These are phyloP conservation scores for Rhizodiscina lignyota DNA, from an alignment of 495 filamentous ascomycete genomes.

Conservation along the genomic window DNA sequence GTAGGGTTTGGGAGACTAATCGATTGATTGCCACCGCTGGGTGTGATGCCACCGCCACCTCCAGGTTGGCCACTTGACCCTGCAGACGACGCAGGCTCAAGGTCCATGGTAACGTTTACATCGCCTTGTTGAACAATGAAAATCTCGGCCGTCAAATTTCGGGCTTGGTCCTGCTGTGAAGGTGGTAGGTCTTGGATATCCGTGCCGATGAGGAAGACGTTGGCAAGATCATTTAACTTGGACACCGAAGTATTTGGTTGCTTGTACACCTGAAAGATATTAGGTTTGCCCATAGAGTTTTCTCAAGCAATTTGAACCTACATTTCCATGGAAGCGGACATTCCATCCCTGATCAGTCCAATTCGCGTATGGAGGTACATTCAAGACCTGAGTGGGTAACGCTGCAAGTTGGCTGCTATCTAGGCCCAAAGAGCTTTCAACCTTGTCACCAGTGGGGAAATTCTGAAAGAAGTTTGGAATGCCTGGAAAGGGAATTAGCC, in stretches of 20 bases:
- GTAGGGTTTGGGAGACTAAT: constrained; percentile 38
- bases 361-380: constrained; percentile 63
- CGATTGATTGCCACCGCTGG: constrained; percentile 36
- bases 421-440: constrained; percentile 42
- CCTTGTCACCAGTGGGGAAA: constrained; percentile 42
- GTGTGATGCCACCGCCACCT: constrained; percentile 34
- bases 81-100: constrained; percentile 34
- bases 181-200: constrained; percentile 40
- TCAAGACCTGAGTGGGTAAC: constrained; percentile 52
- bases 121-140: constrained; percentile 53
- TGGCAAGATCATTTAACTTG: constrained; percentile 47
- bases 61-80: constrained; percentile 33
- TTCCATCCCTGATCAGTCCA: constrained; percentile 67
- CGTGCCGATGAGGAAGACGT: constrained; percentile 50
- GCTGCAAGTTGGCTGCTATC: constrained; percentile 36
- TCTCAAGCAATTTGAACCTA: not conserved
- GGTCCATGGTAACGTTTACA: constrained; percentile 43
- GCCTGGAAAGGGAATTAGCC: constrained; percentile 1
- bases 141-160: constrained; percentile 55
- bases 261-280: constrained; percentile 36
- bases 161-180: constrained; percentile 43
- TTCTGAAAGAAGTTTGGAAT: constrained; percentile 51
- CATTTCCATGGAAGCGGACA: constrained; percentile 58
- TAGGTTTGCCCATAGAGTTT: not conserved
- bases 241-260: constrained; percentile 45